Evolutionary conservation across 2,329 filamentous ascomycete species (phyloP).

Genomic region (Scedosporium dehoogii): DNA sequence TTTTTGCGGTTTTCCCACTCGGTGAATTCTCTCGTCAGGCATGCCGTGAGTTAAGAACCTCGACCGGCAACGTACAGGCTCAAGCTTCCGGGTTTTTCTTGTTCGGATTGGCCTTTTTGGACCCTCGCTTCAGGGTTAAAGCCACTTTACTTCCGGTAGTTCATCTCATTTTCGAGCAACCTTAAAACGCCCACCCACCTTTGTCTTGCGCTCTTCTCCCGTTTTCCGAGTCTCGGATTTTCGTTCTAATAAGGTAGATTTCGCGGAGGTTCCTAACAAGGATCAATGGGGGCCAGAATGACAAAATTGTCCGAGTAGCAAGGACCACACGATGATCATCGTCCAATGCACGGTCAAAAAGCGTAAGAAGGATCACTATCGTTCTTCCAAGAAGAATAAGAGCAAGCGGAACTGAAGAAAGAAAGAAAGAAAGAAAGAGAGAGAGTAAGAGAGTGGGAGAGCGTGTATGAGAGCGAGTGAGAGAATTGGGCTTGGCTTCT

Average conservation of each 20-base stretch:
- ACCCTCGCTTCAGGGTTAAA: background rate
- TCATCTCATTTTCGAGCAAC: background rate
- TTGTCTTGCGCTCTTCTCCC: background rate
- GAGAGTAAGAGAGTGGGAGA: background rate
- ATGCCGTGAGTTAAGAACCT: too few relatives aligned
- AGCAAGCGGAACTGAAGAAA: background rate
- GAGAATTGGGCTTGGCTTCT: background rate
- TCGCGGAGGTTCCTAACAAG: background rate
- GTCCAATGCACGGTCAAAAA: background rate
- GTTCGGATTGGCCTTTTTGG: background rate
- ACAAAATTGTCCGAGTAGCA: background rate
- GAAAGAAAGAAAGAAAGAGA: background rate
- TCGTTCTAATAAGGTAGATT: background rate
- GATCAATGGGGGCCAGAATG: background rate
- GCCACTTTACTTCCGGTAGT: background rate
- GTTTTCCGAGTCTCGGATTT: background rate
- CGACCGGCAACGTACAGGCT: background rate
- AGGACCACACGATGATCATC: background rate
- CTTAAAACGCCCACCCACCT: background rate
- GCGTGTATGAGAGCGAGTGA: background rate
- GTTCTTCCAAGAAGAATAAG: background rate
- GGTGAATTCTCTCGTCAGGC: too few relatives aligned
- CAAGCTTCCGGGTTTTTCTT: background rate
- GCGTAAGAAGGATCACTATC: too few relatives aligned
- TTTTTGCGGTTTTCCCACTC: too few relatives aligned